These are phyloP conservation scores for Suaeda aralocaspica DNA, from an alignment of 148 eudicot genomes.

Conservation along the genomic window DNA sequence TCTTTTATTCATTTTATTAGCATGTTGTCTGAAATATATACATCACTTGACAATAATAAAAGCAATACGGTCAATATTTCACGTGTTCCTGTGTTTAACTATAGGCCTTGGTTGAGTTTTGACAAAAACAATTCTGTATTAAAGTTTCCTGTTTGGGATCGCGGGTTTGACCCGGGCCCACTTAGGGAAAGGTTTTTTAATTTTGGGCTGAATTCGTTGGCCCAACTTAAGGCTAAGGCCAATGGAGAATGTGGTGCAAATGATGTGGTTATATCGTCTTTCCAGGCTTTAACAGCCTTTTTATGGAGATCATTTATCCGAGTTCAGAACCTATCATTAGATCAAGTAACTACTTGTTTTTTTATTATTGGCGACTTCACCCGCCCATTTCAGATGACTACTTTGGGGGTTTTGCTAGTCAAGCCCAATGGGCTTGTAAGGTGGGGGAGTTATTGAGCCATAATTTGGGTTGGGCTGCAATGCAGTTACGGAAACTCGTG, in stretches of 20 bases:
- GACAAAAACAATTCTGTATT: neutral
- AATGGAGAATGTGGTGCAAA: constrained; percentile 24
- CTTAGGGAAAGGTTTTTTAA: constrained; percentile 14
- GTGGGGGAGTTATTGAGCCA: constrained; percentile 41
- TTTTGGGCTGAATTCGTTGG: constrained; percentile 8
- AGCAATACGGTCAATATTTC: neutral
- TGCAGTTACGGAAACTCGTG: constrained; percentile 31
- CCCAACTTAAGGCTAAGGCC: constrained; percentile 5
- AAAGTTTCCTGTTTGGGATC: constrained; percentile 9
- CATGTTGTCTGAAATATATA: constrained; percentile 10
- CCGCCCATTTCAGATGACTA: constrained; percentile 49
- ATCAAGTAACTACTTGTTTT: constrained; percentile 48
- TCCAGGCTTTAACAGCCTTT: constrained; percentile 56
- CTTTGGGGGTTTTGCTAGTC: constrained; percentile 55
- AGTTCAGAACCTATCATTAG: constrained; percentile 33
- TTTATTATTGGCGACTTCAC: constrained; percentile 50
- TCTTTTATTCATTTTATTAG: constrained; percentile 11
- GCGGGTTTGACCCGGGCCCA: neutral
- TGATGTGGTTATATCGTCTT: constrained; percentile 51
- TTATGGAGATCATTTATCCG: constrained; percentile 70
- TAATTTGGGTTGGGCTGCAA: constrained; percentile 49
- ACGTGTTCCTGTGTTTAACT: neutral
- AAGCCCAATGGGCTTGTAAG: constrained; percentile 19
- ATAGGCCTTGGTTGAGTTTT: neutral
- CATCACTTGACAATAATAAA: neutral